Evolutionary conservation across 2,329 filamentous ascomycete genomes (phyloP), one percentile per base, ranked within the genome.

Genomic region (Trichophyton equinum): DNA sequence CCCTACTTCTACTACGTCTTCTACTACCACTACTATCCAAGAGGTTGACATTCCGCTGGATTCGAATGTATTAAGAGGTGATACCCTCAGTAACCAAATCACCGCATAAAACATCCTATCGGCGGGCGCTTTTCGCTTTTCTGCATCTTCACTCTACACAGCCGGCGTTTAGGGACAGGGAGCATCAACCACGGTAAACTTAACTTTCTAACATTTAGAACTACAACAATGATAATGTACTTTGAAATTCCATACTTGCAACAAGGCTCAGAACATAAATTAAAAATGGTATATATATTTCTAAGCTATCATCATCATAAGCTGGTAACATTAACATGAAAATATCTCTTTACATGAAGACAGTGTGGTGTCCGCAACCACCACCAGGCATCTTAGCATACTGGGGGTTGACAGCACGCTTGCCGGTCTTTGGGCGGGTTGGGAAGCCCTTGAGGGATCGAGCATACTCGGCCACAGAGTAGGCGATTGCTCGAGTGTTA

Each of bases 391-490:
- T 57, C 33, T 38, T 38, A 38, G 33, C 7, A 18, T 11, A 27
- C 15, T 38, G 6, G 13, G 55, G 40, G 33, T 22, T 44, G 7
- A 40, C 18, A 1, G 25, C 58, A 53, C 61, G 58, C 62, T 64
- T 61, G 4, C n/a, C 15, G 4, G 53, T 62, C 57, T 60, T 60
- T 18, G 33, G 33, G 15, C 59, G 55, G 33, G 63, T 60, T 38
- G 64, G 64, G 53, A 65, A 56, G 4, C 27, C 25, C 0, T 27
- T 9, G 9, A 60, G 60, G 0, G 84, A 86, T 2, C 75, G 70
- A 9, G 85, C 86, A 67, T 83, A 89, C 0, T 83, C 85, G 1
- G 85, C 87, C n/a, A 89, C 82, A 0, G 33, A 38, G 44, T 62
- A 62, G 15, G 61, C 60, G 36, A 63, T 49, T 57, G 77, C 80